These are phyloP conservation scores for Salix koriyanagi DNA, from an alignment of 345 rosid genomes.

Conservation along the genomic window DNA sequence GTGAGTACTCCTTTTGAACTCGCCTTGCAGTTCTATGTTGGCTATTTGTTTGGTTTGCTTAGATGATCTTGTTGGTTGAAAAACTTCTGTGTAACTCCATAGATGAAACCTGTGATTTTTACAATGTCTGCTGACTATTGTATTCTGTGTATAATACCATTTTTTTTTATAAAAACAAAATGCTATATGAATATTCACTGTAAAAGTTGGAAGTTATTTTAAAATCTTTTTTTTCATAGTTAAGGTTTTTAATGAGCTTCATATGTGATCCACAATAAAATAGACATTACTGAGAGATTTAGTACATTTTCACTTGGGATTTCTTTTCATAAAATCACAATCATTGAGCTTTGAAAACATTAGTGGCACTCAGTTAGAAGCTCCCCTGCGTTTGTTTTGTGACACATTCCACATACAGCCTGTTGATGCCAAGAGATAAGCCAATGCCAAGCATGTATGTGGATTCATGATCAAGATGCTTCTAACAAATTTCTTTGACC, in stretches of 20 bases:
- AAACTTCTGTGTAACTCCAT: not conserved
- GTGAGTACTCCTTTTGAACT: slow-evolving; percentile 33
- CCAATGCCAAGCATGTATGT: not conserved
- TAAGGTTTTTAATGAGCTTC: not conserved
- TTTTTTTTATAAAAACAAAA: not conserved
- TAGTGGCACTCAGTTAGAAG: not conserved
- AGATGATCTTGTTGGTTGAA: not conserved
- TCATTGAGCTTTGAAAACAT: not conserved
- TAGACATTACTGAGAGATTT: not conserved
- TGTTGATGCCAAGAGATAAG: not conserved
- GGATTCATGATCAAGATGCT: not conserved
- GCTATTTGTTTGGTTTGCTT: not conserved
- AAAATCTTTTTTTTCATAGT: not conserved
- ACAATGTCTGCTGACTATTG: not conserved
- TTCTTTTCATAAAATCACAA: not conserved
- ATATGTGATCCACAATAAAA: not conserved
- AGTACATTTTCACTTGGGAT: not conserved
- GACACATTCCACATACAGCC: not conserved
- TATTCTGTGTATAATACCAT: not conserved
- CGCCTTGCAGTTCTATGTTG: not conserved
- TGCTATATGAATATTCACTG: not conserved
- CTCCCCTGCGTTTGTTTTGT: not conserved
- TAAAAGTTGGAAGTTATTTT: not conserved
- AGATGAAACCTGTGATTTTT: not conserved
- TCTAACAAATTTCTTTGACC: not conserved